Percentiles rank a stretch among this genome's conserved stretches.
Conservation (phyloP, 1,139 yeast genomes). For the Yamadazyma spencermartinsiae region DNA sequence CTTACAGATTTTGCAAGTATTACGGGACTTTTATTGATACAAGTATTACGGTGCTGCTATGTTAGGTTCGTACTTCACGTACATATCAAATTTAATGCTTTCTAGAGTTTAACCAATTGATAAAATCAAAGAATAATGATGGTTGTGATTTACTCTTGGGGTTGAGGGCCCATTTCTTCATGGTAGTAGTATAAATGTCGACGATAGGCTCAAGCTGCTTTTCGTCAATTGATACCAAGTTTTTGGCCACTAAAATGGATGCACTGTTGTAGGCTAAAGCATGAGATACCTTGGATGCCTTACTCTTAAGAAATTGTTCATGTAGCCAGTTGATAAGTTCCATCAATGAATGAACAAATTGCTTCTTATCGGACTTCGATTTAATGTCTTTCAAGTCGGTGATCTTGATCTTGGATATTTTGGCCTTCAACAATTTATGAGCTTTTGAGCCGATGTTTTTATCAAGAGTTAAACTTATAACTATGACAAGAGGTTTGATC, state of each 20-base stretch:
- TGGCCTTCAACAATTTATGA: slow-evolving; percentile 65
- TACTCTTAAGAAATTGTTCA: slow-evolving; percentile 40
- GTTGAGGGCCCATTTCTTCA: slow-evolving; percentile 61
- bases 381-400: slow-evolving; percentile 6
- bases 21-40: no score
- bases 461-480: slow-evolving; percentile 69
- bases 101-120: slow-evolving; percentile 72
- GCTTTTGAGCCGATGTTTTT: slow-evolving; percentile 71
- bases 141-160: slow-evolving; percentile 54
- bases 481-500: slow-evolving; percentile 58
- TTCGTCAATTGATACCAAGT: slow-evolving; percentile 41
- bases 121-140: slow-evolving; percentile 70
- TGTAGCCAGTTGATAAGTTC: slow-evolving; percentile 33
- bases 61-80: no score
- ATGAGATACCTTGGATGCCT: slow-evolving; percentile 51
- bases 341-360: slow-evolving; percentile 24
- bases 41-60: no score
- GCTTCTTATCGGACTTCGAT: slow-evolving; percentile 15
- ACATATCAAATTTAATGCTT: no score
- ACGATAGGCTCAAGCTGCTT: slow-evolving; percentile 38
- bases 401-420: slow-evolving; percentile 56
- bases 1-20: no score
- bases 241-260: slow-evolving; percentile 62
- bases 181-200: slow-evolving; percentile 54
- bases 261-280: slow-evolving; percentile 59